Percentiles rank a stretch among this genome's conserved stretches.
These are phyloP conservation scores for Cryptococcus sp. DNA, from an alignment of 1,284 basidiomycete genomes.

Conservation along the genomic window DNA sequence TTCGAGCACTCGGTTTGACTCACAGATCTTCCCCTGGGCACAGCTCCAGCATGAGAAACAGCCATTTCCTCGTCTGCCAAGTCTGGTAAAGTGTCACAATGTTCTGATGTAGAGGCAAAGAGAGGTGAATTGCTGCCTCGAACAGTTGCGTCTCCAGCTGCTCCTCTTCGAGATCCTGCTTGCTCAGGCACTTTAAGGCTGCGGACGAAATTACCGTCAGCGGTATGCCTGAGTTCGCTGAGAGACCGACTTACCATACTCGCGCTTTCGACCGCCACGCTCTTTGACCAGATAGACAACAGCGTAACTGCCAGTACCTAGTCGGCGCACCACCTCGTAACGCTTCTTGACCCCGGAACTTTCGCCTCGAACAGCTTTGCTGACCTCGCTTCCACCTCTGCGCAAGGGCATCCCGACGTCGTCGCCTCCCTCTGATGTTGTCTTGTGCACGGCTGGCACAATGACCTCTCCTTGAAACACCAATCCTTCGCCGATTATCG, in stretches of 20 bases:
- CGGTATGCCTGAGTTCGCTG: background rate
- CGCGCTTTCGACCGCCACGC: slow-evolving; percentile 75
- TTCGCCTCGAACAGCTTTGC: slow-evolving; percentile 19
- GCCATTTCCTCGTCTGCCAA: slow-evolving; percentile 74
- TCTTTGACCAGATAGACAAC: slow-evolving; percentile 92
- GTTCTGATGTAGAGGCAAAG: slow-evolving; percentile 84
- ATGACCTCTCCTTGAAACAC: slow-evolving; percentile 51
- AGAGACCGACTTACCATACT: slow-evolving; percentile 61
- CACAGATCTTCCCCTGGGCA: slow-evolving; percentile 86
- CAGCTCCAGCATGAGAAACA: slow-evolving; percentile 82
- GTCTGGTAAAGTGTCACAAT: slow-evolving; percentile 94
- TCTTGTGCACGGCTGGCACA: slow-evolving; percentile 42
- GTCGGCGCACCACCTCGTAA: slow-evolving; percentile 78
- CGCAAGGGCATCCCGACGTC: slow-evolving; percentile 38
- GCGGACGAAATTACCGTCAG: slow-evolving; percentile 2
- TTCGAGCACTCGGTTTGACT: slow-evolving; percentile 18
- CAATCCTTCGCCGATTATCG: slow-evolving; percentile 51
- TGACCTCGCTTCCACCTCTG: slow-evolving; percentile 45
- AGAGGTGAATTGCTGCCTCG: slow-evolving; percentile 95
- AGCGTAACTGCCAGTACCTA: slow-evolving; percentile 88
- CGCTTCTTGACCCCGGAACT: slow-evolving; percentile 31
- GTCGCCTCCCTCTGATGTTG: slow-evolving; percentile 24
- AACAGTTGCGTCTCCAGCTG: slow-evolving; percentile 82
- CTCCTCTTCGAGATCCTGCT: slow-evolving; percentile 84
- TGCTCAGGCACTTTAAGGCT: slow-evolving; percentile 94